These are phyloP conservation scores for Linum trigynum DNA, from an alignment of 345 rosid genomes.

Conservation along the genomic window DNA sequence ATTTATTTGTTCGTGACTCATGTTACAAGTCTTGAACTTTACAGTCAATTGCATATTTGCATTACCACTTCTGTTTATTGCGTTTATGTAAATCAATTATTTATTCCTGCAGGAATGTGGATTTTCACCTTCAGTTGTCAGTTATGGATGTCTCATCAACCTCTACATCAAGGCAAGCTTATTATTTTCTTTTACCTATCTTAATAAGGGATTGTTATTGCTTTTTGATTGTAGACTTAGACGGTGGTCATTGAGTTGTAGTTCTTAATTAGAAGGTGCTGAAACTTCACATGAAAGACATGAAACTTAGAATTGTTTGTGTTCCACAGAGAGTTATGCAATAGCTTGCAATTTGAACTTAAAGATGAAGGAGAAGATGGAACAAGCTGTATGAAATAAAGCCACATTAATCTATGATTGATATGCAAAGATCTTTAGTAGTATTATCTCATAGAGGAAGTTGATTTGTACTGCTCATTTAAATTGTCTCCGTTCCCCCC, in stretches of 20 bases:
- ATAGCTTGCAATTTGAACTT: too few species aligned
- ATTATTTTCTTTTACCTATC: background rate
- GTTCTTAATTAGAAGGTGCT: background rate
- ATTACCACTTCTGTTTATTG: background rate
- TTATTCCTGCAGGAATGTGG: slow-evolving; percentile 67
- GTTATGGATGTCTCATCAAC: slow-evolving; percentile 87
- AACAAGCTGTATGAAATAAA: too few species aligned
- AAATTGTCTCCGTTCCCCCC: slow-evolving; percentile 7
- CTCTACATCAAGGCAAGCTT: slow-evolving; percentile 61
- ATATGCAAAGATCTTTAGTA: too few species aligned
- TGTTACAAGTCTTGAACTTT: background rate
- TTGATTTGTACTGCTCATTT: background rate
- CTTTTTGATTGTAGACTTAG: background rate
- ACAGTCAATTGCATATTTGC: background rate
- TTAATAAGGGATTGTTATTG: background rate
- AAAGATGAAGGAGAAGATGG: too few species aligned
- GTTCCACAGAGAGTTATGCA: too few species aligned
- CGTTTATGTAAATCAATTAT: slow-evolving; percentile 2
- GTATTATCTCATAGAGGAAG: too few species aligned
- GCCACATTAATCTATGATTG: too few species aligned
- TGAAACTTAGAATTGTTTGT: too few species aligned
- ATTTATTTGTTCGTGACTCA: background rate
- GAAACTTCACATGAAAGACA: too few species aligned
- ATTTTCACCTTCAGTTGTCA: slow-evolving; percentile 72
- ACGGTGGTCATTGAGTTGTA: background rate